These are phyloP conservation scores for Drosera capensis DNA, from an alignment of 148 eudicot genomes.

Conservation along the genomic window DNA sequence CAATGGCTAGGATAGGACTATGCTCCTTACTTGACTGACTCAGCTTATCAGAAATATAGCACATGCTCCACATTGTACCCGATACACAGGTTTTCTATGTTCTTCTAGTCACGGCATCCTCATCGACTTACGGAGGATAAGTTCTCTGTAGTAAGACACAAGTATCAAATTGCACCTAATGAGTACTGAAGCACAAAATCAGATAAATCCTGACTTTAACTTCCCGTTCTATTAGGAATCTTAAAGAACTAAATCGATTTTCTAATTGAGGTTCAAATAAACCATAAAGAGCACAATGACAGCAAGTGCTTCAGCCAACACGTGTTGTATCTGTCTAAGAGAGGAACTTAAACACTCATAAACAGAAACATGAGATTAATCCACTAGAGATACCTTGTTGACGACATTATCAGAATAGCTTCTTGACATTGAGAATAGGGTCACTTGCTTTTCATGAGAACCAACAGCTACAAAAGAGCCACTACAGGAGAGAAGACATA, in stretches of 20 bases:
- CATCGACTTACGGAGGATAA: constrained; percentile 57
- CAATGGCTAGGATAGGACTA: constrained; percentile 59
- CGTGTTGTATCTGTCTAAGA: too few species aligned
- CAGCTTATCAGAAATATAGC: constrained; percentile 61
- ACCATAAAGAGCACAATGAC: too few species aligned
- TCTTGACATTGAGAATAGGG: constrained; percentile 59
- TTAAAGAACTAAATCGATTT: too few species aligned
- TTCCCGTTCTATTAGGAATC: too few species aligned
- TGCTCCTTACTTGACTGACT: constrained; percentile 33
- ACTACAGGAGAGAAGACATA: constrained; percentile 29
- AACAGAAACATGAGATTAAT: too few species aligned
- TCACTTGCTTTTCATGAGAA: constrained; percentile 67
- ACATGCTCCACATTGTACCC: constrained; percentile 98
- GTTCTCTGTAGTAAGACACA: too few species aligned
- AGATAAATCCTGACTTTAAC: too few species aligned
- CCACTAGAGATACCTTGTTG: constrained; percentile 94
- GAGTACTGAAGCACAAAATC: too few species aligned
- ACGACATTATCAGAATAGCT: constrained; percentile 43
- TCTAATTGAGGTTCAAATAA: too few species aligned
- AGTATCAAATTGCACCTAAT: too few species aligned
- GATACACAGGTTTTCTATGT: constrained; percentile 18
- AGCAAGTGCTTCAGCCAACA: too few species aligned
- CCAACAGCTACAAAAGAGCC: constrained; percentile 77
- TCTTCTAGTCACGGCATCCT: constrained; percentile 19
- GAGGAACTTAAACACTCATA: too few species aligned